Base-by-base conservation (phyloP, 2,329 filamentous ascomycete genomes). In the Cladosporium sp. region DNA sequence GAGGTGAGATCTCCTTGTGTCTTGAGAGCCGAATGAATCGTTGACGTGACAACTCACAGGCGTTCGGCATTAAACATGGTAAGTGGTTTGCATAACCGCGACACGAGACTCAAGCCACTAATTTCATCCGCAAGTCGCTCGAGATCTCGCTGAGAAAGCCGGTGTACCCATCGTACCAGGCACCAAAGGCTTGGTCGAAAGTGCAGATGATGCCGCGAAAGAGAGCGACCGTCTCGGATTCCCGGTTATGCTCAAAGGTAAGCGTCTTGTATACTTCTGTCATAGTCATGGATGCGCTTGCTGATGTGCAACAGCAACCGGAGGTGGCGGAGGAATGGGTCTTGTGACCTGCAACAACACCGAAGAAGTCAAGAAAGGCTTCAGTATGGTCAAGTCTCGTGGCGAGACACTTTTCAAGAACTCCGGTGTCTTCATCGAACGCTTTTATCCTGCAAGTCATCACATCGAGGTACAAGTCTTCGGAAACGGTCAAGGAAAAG, bases 381-480 rank as follows among this genome's bases (percentile, higher is more conserved):
- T 71, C 59, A 65, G 67, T 39, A 70, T 63, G 55, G 91, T 91
- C 1, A 82, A 88, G 58, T 89, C 87, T 28, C 85, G 93, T 72
- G 90, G 90, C 0, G 79, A 84, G 60, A 88, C 88, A 1, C 86
- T 91, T 0, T 96, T 96, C 72, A 91, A 91, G 55, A 88, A 92
- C 63, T 84, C 90, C 66, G 89, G 90, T 5, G 88, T 96, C 77
- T 84, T 95, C 61, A 88, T 96, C 22, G 91, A 96, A 75, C 86
- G 86, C 64, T 96, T 90, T 72, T 90, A 92, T 67, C 82, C 88
- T 17, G 84, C 86, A 0, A 89, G 89, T 39, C 83, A 90, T 59
- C 92, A 96, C 70, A 89, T 96, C 59, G 92, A 96, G 74, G 89
- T 96, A 5, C 92, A 96, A 71, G 84, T 96, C 15, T 94, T 96